A percentile compares a stretch with the other conserved stretches of the same genome.
phyloP scores from a whole-genome alignment of 306 rosid genomes.

The Datisca glomerata region DNA sequence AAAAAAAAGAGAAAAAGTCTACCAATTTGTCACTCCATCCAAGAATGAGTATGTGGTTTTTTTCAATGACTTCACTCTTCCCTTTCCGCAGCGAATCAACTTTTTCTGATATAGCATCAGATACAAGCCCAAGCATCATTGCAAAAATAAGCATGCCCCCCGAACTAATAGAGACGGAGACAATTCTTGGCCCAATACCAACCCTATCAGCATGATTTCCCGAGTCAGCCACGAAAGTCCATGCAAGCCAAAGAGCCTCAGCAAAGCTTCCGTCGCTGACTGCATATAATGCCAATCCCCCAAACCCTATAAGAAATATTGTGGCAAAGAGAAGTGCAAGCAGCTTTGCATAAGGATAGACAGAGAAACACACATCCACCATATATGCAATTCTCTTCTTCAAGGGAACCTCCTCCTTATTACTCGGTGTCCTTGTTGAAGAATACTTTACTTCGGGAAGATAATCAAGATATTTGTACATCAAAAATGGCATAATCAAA shows the following conservation, averaged over 20 bases:
- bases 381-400: conserved; percentile 84
- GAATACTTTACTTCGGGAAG: conserved; percentile 48
- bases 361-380: conserved; percentile 87
- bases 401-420: conserved; percentile 74
- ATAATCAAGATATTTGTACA: conserved; percentile 66
- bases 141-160: conserved; percentile 99
- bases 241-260: conserved; percentile 96
- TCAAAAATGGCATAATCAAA: conserved; percentile 50
- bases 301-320: conserved; percentile 77
- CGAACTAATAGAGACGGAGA: conserved; percentile 89
- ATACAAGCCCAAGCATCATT: conserved; percentile 96
- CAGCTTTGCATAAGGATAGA: conserved; percentile 90
- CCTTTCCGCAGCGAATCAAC: conserved; percentile 96
- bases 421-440: conserved; percentile 39
- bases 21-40: conserved; percentile 99
- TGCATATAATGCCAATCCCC: conserved; percentile 87
- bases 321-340: conserved; percentile 96
- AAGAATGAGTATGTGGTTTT: conserved; percentile 87
- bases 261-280: conserved; percentile 80
- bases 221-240: conserved; percentile 94
- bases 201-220: conserved; percentile 96
- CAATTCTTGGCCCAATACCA: conserved; percentile 93
- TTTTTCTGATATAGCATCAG: conserved; percentile 95
- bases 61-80: conserved; percentile 95
- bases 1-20: conserved; percentile 1